Conservation (phyloP, 192 early-diverging fungal genomes). For the Coemansia reversa region DNA sequence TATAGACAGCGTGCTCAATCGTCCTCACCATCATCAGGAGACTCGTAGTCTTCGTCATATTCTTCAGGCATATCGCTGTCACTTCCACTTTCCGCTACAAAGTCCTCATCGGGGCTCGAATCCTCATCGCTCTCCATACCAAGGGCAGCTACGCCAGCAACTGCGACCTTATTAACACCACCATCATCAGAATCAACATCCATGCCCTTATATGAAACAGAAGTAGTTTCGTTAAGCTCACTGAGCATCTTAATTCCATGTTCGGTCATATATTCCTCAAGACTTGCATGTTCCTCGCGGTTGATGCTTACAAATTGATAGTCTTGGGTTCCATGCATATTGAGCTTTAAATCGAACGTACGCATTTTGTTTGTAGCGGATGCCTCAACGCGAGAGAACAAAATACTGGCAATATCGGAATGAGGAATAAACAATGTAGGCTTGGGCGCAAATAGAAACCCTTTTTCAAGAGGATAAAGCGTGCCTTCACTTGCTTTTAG, state of each 20-base stretch:
- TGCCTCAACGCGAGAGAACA: constrained; percentile 77
- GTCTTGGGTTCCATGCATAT: constrained; percentile 74
- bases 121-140: constrained; percentile 67
- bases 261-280: constrained; percentile 77
- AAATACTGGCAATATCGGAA: constrained; percentile 79
- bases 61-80: constrained; percentile 80
- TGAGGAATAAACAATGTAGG: constrained; percentile 86
- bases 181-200: constrained; percentile 17
- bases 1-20: neutral
- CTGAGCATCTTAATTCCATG: constrained; percentile 83
- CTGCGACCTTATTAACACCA: constrained; percentile 20
- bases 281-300: constrained; percentile 80
- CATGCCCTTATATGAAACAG: constrained; percentile 47
- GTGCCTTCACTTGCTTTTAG: constrained; percentile 96
- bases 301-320: constrained; percentile 87
- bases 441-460: constrained; percentile 93
- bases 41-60: constrained; percentile 68
- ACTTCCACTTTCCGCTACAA: constrained; percentile 60
- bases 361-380: constrained; percentile 56
- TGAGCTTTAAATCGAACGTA: constrained; percentile 95
- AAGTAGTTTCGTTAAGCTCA: constrained; percentile 61
- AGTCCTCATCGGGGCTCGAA: constrained; percentile 87
- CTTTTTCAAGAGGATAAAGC: constrained; percentile 90
- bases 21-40: constrained; percentile 29
- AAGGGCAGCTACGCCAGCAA: constrained; percentile 23